phyloP scores from a whole-genome alignment of 371 early-diverging fungal species.

The Zopfochytrium polystomum region DNA sequence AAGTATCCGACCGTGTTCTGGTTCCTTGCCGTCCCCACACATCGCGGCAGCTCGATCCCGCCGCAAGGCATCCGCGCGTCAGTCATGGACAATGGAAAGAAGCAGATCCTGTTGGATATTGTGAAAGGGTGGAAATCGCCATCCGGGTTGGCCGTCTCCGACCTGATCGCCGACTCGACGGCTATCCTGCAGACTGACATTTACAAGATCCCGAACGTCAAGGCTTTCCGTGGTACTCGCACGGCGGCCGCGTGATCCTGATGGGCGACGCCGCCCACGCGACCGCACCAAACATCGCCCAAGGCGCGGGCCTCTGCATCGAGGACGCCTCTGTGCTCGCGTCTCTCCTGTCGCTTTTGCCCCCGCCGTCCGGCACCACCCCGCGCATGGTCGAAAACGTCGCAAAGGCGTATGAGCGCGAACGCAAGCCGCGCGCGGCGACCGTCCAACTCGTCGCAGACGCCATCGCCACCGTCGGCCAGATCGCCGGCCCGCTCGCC shows the following conservation, averaged over 20 bases:
- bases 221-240: neutral
- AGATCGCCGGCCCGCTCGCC: neutral
- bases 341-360: neutral
- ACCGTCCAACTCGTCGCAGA: neutral
- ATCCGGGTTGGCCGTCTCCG: no score
- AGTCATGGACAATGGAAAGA: neutral
- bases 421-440: neutral
- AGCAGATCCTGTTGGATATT: slow-evolving; percentile 3
- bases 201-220: slow-evolving; percentile 6
- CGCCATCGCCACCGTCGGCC: neutral
- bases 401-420: neutral
- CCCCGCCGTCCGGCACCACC: no score
- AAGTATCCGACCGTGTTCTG: slow-evolving; percentile 3
- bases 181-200: slow-evolving; percentile 3
- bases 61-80: neutral
- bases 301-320: slow-evolving; percentile 5
- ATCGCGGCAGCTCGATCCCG: neutral
- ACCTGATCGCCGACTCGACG: neutral
- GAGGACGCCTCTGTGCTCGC: slow-evolving; percentile 2
- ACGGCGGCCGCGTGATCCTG: slow-evolving; percentile 2
- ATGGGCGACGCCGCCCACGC: no score
- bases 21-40: slow-evolving; percentile 7
- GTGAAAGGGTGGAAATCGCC: neutral
- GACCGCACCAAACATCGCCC: slow-evolving; percentile 8
- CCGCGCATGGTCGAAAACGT: no score